Evolutionary conservation across 768 basidiomycete species (phyloP).

Genomic region (Pleurotus platypus): DNA sequence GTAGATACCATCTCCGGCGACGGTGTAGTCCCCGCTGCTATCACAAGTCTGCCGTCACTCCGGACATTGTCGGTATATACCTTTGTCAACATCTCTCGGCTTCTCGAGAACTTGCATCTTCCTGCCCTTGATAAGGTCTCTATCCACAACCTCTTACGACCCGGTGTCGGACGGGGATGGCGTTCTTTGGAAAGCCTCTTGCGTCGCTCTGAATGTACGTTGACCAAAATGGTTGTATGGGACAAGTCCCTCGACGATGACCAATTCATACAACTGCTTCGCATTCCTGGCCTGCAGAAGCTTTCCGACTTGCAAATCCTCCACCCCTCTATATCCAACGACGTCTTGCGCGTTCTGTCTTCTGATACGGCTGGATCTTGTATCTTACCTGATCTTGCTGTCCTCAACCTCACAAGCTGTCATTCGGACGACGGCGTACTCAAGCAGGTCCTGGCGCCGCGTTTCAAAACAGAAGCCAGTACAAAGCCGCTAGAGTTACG

Average conservation of each 20-base stretch:
- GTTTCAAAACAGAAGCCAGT: not conserved
- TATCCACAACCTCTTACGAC: not conserved
- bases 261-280: slow-evolving; percentile 1
- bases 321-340: not conserved
- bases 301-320: not conserved
- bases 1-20: not conserved
- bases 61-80: not conserved
- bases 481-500: not conserved
- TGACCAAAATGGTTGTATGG: not conserved
- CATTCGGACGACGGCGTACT: not conserved
- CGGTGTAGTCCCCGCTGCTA: too few relatives aligned
- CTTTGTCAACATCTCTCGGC: not conserved
- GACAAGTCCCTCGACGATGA: not conserved
- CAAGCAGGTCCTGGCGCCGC: not conserved
- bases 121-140: not conserved
- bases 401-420: not conserved
- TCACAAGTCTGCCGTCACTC: not conserved
- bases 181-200: not conserved
- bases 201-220: not conserved
- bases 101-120: not conserved
- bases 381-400: not conserved
- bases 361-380: not conserved
- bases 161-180: not conserved
- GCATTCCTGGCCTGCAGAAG: not conserved
- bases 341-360: not conserved